These are phyloP conservation scores for Azolla pinnata DNA, from an alignment of 75 land plant species.

Conservation along the genomic window DNA sequence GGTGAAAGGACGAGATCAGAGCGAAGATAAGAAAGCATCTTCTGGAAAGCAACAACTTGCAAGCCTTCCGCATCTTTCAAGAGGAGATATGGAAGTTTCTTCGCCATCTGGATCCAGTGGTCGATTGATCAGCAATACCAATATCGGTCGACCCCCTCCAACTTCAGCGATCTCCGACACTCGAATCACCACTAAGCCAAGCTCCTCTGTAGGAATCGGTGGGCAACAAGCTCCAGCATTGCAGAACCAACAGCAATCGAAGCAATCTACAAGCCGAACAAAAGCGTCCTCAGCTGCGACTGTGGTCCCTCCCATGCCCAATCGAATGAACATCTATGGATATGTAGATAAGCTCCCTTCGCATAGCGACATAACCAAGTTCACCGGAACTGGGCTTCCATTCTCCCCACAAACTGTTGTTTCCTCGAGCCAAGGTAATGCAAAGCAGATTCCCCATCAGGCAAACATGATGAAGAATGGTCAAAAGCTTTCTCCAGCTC, in stretches of 20 bases:
- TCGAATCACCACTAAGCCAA: no score
- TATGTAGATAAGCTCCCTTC: no score
- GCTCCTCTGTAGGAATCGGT: neutral
- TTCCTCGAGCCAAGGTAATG: neutral
- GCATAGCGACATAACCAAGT: neutral
- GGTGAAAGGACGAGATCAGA: neutral
- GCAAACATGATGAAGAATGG: no score
- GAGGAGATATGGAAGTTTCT: neutral
- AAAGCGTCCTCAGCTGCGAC: neutral
- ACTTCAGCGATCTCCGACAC: neutral
- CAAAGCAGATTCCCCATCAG: neutral
- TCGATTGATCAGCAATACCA: neutral
- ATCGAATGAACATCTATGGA: no score
- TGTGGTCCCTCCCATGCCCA: neutral
- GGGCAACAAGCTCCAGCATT: neutral
- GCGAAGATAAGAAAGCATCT: neutral
- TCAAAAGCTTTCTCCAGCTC: no score
- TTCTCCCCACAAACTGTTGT: neutral
- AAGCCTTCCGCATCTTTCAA: neutral
- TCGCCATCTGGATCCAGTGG: neutral
- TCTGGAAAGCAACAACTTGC: neutral
- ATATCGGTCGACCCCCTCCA: neutral
- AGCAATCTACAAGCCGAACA: neutral
- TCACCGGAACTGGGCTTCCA: neutral
- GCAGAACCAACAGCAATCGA: neutral